Evolutionary conservation across 495 filamentous ascomycete genomes (phyloP).

Genomic region (Penicillium cosmopolitanum): DNA sequence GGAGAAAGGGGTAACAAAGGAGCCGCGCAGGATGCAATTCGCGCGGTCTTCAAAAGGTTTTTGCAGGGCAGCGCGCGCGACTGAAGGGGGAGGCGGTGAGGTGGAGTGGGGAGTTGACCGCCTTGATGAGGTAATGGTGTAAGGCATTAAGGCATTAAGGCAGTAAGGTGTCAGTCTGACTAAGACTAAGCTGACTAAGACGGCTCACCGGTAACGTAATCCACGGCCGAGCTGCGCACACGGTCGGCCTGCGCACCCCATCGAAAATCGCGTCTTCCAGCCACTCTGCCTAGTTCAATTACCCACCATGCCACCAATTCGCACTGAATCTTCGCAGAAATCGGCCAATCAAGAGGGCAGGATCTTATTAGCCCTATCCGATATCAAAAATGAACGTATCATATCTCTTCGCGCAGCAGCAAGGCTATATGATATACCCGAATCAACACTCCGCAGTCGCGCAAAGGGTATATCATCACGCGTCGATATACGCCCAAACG

Average conservation of each 20-base stretch:
- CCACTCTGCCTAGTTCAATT: background rate
- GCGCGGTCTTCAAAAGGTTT: slow-evolving; percentile 11
- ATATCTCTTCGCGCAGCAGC: no score
- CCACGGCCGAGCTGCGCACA: no score
- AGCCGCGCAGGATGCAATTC: slow-evolving; percentile 6
- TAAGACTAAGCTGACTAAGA: background rate
- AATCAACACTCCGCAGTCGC: no score
- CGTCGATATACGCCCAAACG: no score
- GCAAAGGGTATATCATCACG: no score
- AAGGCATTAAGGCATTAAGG: no score
- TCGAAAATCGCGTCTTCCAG: background rate
- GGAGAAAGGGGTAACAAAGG: slow-evolving; percentile 4
- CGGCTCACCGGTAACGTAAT: background rate
- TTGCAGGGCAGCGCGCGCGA: slow-evolving; percentile 12
- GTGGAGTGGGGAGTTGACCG: background rate
- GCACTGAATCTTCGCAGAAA: background rate
- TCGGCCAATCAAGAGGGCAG: no score
- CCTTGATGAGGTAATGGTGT: no score
- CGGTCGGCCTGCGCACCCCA: no score
- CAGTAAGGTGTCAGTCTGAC: background rate
- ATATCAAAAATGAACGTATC: no score
- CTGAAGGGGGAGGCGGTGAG: slow-evolving; percentile 12
- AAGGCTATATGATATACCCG: no score
- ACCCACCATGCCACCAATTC: slow-evolving; percentile 5
- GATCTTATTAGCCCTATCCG: no score